Conservation (phyloP, 2,329 filamentous ascomycete genomes). For the Fusarium guadeloupense region DNA sequence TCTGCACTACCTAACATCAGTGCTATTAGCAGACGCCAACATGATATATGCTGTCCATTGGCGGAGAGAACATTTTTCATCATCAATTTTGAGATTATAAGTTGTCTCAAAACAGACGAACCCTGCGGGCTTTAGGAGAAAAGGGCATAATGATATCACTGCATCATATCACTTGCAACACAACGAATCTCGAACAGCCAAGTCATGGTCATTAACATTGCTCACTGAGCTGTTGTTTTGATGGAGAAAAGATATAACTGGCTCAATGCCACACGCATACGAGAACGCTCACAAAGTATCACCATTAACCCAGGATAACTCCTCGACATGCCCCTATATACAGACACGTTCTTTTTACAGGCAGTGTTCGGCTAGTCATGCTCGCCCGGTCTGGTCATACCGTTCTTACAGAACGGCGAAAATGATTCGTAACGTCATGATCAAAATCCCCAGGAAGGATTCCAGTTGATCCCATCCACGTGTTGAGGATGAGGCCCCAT, state of each 20-base stretch:
- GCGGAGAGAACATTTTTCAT: neutral
- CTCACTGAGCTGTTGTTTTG: constrained; percentile 3
- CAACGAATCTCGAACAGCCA: neutral
- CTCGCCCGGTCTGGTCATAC: neutral
- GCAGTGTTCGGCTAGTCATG: neutral
- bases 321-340: neutral
- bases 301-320: neutral
- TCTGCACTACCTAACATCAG: neutral
- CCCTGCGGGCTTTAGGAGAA: neutral
- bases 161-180: neutral
- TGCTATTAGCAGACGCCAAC: neutral
- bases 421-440: constrained; percentile 1
- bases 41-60: neutral
- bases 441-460: constrained; percentile 34
- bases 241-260: neutral
- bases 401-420: neutral
- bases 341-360: neutral
- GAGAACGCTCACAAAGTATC: constrained; percentile 13
- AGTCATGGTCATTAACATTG: neutral
- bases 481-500: constrained; percentile 22
- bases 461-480: constrained; percentile 25
- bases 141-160: too few species aligned
- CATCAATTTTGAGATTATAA: neutral
- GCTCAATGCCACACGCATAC: constrained; percentile 2
- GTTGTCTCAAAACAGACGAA: neutral